phyloP scores from a whole-genome alignment of 768 basidiomycete genomes.

The Cantharellus anzutake region DNA sequence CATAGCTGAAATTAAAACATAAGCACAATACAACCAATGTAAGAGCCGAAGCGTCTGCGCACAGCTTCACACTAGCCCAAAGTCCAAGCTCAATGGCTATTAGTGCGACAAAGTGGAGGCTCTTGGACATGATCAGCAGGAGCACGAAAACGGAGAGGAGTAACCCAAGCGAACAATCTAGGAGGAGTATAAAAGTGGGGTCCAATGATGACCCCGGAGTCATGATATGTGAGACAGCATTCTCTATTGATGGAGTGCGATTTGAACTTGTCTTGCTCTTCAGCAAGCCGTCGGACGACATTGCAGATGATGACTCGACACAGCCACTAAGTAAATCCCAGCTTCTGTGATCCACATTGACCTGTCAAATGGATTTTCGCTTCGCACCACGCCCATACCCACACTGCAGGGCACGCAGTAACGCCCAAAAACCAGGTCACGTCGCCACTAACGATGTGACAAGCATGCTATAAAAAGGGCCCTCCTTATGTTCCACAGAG shows the following conservation, averaged over 20 bases:
- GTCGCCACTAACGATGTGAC: no score
- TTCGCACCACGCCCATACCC: no score
- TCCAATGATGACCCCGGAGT: conserved; percentile 6
- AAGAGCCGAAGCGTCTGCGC: background rate
- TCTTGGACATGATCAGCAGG: conserved; percentile 8
- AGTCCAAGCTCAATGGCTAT: conserved; percentile 6
- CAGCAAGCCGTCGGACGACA: no score
- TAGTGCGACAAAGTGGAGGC: conserved; percentile 10
- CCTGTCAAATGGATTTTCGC: no score
- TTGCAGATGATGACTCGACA: background rate
- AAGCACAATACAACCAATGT: background rate
- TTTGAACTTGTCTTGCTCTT: no score
- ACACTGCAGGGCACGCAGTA: no score
- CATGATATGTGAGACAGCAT: conserved; percentile 5
- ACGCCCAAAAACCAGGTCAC: no score
- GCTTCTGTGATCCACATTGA: no score
- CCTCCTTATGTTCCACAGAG: no score
- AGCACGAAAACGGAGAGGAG: conserved; percentile 7
- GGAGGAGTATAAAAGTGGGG: background rate
- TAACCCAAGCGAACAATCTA: conserved; percentile 5
- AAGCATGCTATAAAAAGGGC: no score
- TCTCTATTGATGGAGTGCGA: background rate
- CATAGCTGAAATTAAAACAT: background rate
- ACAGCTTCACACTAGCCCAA: conserved; percentile 10
- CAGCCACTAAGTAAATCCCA: no score